Base-by-base conservation (phyloP, 257 asterid species). In the Echium plantagineum region DNA sequence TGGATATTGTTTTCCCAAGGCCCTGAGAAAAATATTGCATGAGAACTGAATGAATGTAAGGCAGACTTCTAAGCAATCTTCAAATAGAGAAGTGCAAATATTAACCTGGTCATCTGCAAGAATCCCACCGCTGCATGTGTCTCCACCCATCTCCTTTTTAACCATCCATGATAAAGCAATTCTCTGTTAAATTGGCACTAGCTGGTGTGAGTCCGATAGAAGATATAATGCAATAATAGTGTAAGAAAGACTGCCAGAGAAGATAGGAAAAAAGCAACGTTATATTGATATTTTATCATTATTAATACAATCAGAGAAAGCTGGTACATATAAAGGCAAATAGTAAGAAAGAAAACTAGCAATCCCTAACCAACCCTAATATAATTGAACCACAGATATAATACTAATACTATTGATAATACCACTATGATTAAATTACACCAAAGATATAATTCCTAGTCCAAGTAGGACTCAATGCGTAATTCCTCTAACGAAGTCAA, bases 51-150 rank as follows among this genome's bases (percentile, higher is more conserved):
- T 61, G 46, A 22, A 64, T 8, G 8, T n/a, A 18, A 46, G 49
- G 55, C 19, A 53, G 17, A 67, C 49, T 24, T 58, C 38, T 13
- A 35, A 31, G 52, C 55, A 35, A 60, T 30, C 55, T 54, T 12
- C 57, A 46, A 61, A 49, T 21, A 56, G 20, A 20, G 57, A 60
- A 52, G 19, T 55, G 32, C 61, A 47, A 62, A 72, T 63, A 66
- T 63, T 59, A 66, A 93, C 99, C 97, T 93, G 99, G 78, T 93
- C 99, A 65, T 93, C 99, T n/a, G 99, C 99, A 66, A 93, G 99
- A 79, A 93, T 84, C 61, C 99, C 99, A 54, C 99, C 99, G 71
- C 94, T 81, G 77, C 99, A 93, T 68, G 84, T 83, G 21, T 85
- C 80, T 76, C 81, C 78, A 35, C 71, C 82, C 7, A 84, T 93